Evolutionary conservation across 208 protist species (phyloP).

Genomic region (Strigomonas galati): DNA sequence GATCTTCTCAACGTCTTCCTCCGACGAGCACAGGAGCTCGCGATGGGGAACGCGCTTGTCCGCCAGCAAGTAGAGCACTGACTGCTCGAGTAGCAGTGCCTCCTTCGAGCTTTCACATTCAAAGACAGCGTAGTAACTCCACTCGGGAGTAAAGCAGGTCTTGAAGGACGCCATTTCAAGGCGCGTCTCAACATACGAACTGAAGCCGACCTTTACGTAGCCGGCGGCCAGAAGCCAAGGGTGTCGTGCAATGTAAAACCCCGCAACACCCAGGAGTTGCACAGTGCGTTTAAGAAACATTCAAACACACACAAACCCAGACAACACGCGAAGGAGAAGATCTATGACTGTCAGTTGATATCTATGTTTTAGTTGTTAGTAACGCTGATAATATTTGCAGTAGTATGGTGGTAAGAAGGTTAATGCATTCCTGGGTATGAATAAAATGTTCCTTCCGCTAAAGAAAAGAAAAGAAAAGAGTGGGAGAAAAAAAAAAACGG

Average conservation of each 20-base stretch:
- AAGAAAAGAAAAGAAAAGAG: too few species aligned
- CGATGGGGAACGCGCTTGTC: conserved; percentile 49
- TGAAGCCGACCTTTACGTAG: conserved; percentile 72
- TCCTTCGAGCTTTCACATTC: conserved; percentile 47
- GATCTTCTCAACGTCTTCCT: conserved; percentile 29
- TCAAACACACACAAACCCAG: neutral
- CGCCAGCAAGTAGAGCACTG: conserved; percentile 57
- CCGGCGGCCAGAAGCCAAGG: conserved; percentile 57
- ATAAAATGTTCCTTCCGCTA: too few species aligned
- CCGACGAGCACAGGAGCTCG: conserved; percentile 45
- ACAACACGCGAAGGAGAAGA: neutral
- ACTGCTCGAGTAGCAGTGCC: conserved; percentile 70
- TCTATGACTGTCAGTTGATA: neutral
- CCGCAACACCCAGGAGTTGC: conserved; percentile 45
- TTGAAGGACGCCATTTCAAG: conserved; percentile 68
- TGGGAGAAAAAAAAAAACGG: too few species aligned
- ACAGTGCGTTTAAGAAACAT: conserved; percentile 22
- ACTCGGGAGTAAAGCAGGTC: conserved; percentile 79
- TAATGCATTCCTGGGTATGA: too few species aligned
- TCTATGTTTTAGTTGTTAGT: conserved; percentile 12
- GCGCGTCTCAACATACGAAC: conserved; percentile 44
- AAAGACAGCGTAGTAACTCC: conserved; percentile 56
- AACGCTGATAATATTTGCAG: conserved; percentile 1
- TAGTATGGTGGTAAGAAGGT: neutral
- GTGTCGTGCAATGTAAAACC: conserved; percentile 73